Conservation (phyloP, 2,329 filamentous ascomycete genomes). For the Westerdykella aurantiaca region DNA sequence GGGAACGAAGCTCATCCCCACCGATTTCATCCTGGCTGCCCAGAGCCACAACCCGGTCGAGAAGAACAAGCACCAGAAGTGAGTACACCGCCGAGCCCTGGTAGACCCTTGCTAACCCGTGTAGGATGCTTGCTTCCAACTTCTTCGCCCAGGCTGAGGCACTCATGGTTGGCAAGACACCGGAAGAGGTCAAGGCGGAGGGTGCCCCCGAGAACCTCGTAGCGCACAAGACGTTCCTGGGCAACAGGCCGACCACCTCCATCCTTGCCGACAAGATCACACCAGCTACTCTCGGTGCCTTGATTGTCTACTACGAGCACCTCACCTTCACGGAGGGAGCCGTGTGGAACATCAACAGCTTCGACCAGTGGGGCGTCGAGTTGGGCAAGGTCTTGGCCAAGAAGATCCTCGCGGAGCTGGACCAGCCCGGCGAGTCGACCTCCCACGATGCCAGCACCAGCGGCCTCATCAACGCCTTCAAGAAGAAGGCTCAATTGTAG, state of each 20-base stretch:
- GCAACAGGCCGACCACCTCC: slow-evolving; percentile 93
- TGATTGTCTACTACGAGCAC: slow-evolving; percentile 99
- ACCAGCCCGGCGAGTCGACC: slow-evolving; percentile 63
- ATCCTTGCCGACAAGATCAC: slow-evolving; percentile 93
- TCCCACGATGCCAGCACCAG: slow-evolving; percentile 84
- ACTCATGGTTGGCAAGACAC: slow-evolving; percentile 84
- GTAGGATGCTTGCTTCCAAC: slow-evolving; percentile 78
- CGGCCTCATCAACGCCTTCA: slow-evolving; percentile 86
- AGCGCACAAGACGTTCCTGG: slow-evolving; percentile 98
- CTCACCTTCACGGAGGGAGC: slow-evolving; percentile 96
- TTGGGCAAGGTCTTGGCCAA: slow-evolving; percentile 91
- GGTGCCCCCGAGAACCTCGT: slow-evolving; percentile 68
- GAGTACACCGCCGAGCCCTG: slow-evolving; percentile 9
- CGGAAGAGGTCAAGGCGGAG: slow-evolving; percentile 72
- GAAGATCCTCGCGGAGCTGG: slow-evolving; percentile 65
- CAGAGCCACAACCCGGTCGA: slow-evolving; percentile 95
- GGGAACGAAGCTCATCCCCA: slow-evolving; percentile 96
- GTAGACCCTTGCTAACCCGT: slow-evolving; percentile 13
- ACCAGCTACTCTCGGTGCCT: slow-evolving; percentile 82
- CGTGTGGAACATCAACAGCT: slow-evolving; percentile 99
- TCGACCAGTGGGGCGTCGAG: slow-evolving; percentile 99
- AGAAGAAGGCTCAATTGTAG: slow-evolving; percentile 58
- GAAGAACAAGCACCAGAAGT: slow-evolving; percentile 87
- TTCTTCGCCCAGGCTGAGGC: slow-evolving; percentile 87
- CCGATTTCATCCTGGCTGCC: slow-evolving; percentile 95